Percentiles rank a stretch among this genome's conserved stretches.
Conservation (phyloP, 345 rosid species). For the Xanthoceras sorbifolium region DNA sequence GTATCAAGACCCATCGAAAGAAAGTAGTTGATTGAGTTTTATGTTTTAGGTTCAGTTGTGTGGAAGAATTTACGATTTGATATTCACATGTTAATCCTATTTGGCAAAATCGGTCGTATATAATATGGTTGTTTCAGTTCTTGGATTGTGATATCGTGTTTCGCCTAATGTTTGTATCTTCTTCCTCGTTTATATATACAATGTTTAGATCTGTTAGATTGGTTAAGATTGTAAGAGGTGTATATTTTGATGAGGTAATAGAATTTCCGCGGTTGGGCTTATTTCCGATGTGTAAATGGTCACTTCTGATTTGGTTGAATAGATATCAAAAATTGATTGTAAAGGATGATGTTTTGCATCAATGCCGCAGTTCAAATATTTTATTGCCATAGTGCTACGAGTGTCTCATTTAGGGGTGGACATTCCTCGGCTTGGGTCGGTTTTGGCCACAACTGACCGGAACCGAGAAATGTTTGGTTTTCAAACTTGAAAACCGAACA, state of each 20-base stretch:
- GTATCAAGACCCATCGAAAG: neutral
- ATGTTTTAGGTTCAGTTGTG: neutral
- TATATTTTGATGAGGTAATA: slow-evolving; percentile 7
- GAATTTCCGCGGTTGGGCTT: neutral
- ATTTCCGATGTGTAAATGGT: neutral
- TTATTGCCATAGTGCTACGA: neutral
- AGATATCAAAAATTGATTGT: neutral
- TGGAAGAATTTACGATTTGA: slow-evolving; percentile 16
- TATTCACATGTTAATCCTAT: neutral
- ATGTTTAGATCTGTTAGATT: slow-evolving; percentile 7
- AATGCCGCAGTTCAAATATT: neutral
- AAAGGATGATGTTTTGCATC: neutral
- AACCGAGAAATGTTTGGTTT: no score
- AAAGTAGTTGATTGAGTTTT: neutral
- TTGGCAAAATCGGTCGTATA: neutral
- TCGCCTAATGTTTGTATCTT: neutral
- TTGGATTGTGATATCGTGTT: neutral
- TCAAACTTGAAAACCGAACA: no score
- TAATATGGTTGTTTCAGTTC: neutral
- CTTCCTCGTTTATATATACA: slow-evolving; percentile 1
- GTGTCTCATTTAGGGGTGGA: no score
- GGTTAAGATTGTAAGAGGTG: neutral
- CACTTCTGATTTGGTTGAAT: neutral
- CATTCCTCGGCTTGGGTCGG: no score
- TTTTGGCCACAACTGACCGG: no score